Base-by-base conservation (phyloP, 495 filamentous ascomycete species). In the Neurospora hispaniola region DNA sequence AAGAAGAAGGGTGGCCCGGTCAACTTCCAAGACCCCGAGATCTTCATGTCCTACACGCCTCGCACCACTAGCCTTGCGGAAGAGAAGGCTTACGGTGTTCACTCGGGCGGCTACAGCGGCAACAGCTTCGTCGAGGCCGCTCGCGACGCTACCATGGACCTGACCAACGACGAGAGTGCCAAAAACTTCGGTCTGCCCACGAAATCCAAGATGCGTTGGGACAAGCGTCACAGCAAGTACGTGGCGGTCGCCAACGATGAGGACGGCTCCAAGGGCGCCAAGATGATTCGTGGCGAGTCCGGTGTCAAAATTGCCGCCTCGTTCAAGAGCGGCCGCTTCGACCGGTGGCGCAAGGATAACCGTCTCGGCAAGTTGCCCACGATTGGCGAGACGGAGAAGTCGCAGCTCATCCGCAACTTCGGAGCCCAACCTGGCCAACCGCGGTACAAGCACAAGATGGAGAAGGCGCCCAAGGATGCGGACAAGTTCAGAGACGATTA, bases 141-240 rank as follows among this genome's bases (percentile, higher is more conserved):
- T 4, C 89, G 93, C 75, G 88, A 86, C 75, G 92, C 89, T 3
- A 91, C 92, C 41, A 95, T 99, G 91, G 95, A 99, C 79, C 88
- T 99, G 4, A 89, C 85, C 42, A 92, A 91, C 75, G 93, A 97
- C 82, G 96, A 98, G 72, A 91, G 92, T 9, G 87, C 87, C 48
- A 91, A 90, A 72, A 85, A 86, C 11, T 94, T 96, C 78, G 94
- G 86, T 48, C 89, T 92, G 76, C 89, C 92, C 1, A 88, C 88
- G 27, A 88, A 89, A 77, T 86, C 89, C 44, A 89, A 90, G 68
- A 88, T 96, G 89, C 89, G 94, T 71, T 99, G 96, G 96, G 96
- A 99, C 84, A 97, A 97, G 87, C 94, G 96, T 78, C 88, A 90
- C 76, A 95, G 92, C 82, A 98, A 98, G 83, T 99, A 98, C 82